Percentiles rank a stretch among this genome's conserved stretches.
phyloP scores from a whole-genome alignment of 345 rosid genomes.

The Rhodamnia rubescens region DNA sequence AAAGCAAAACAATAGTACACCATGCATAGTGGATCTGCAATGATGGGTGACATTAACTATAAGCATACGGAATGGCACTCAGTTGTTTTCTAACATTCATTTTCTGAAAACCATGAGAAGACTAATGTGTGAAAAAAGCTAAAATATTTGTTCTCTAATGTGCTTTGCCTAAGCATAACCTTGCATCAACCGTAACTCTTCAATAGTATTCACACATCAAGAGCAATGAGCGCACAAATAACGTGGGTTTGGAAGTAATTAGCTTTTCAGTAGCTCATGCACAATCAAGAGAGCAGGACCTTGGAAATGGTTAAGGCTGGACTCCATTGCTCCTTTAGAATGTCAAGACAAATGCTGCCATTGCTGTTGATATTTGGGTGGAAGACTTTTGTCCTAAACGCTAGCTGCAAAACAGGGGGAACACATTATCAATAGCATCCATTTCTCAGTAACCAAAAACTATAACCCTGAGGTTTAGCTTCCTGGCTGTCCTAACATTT shows the following conservation, averaged over 20 bases:
- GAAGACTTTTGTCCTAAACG: conserved; percentile 32
- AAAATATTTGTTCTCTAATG: background rate
- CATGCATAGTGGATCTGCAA: background rate
- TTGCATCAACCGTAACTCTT: background rate
- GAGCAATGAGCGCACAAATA: background rate
- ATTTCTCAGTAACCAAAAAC: background rate
- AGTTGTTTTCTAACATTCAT: background rate
- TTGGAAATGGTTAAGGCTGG: conserved; percentile 37
- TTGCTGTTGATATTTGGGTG: conserved; percentile 37
- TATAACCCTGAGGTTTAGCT: background rate
- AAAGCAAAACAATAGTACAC: background rate
- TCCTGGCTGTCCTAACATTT: background rate
- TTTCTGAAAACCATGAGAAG: background rate
- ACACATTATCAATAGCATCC: background rate
- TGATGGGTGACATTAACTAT: background rate
- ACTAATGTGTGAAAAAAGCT: background rate
- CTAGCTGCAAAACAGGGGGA: conserved; percentile 10
- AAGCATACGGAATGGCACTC: background rate
- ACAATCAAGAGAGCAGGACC: conserved; percentile 9
- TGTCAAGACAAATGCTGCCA: conserved; percentile 35
- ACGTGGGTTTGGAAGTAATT: background rate
- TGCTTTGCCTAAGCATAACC: background rate
- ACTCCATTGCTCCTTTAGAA: conserved; percentile 41
- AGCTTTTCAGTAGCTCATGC: background rate
- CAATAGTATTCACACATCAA: background rate